Conservation (phyloP, 768 basidiomycete genomes). For the Collybia nuda region DNA sequence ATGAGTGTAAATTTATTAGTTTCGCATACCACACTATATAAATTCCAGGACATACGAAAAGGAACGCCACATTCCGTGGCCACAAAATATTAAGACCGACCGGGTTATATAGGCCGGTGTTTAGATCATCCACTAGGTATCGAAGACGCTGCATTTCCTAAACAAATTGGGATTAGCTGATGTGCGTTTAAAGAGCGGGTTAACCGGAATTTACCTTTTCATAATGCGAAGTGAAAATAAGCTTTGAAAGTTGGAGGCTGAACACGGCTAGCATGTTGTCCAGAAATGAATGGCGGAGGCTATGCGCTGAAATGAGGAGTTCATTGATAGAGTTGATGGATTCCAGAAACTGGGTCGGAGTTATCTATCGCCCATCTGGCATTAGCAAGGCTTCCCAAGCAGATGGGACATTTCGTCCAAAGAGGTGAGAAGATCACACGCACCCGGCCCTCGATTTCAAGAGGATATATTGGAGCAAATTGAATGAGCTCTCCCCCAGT, state of each 20-base stretch:
- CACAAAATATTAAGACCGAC: slow-evolving; percentile 85
- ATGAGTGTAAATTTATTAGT: neutral
- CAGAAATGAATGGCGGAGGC: slow-evolving; percentile 64
- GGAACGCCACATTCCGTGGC: slow-evolving; percentile 82
- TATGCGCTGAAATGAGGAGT: slow-evolving; percentile 83
- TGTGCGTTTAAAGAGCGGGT: neutral
- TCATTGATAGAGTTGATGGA: slow-evolving; percentile 92
- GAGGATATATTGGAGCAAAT: slow-evolving; percentile 84
- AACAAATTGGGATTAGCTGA: slow-evolving; percentile 4
- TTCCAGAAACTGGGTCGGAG: slow-evolving; percentile 86
- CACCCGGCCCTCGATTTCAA: slow-evolving; percentile 93
- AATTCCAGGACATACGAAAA: slow-evolving; percentile 70
- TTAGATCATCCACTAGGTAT: slow-evolving; percentile 62
- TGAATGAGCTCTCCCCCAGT: slow-evolving; percentile 86
- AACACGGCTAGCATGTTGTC: slow-evolving; percentile 81
- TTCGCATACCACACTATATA: neutral
- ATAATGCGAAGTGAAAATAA: slow-evolving; percentile 76
- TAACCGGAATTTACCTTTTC: slow-evolving; percentile 55
- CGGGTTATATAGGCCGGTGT: slow-evolving; percentile 77
- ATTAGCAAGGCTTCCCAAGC: slow-evolving; percentile 6
- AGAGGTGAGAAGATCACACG: slow-evolving; percentile 24
- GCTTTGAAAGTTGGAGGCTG: slow-evolving; percentile 75
- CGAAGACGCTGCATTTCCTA: slow-evolving; percentile 81
- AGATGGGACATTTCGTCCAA: neutral
- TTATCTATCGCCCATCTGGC: slow-evolving; percentile 54